Evolutionary conservation across 306 rosid species (phyloP).

Genomic region (Cicer chorassanicum): DNA sequence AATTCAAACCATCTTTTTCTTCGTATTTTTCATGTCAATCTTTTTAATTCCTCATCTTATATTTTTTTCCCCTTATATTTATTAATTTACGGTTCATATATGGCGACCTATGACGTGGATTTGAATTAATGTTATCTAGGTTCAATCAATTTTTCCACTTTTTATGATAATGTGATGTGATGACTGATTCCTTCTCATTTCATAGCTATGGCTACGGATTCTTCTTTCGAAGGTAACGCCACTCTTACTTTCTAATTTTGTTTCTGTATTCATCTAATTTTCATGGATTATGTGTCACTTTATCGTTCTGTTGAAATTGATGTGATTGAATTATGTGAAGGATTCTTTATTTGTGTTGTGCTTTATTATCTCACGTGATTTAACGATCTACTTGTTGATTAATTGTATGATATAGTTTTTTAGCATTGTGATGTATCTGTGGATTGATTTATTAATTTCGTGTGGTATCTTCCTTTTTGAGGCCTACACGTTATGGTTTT

Average conservation of each 20-base stretch:
- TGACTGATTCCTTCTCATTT: constrained; percentile 52
- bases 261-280: constrained; percentile 37
- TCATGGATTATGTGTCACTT: background rate
- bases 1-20: constrained; percentile 57
- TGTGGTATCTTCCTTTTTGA: constrained; percentile 26
- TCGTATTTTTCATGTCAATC: constrained; percentile 64
- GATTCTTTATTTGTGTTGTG: constrained; percentile 37
- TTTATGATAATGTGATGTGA: constrained; percentile 66
- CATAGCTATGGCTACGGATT: constrained; percentile 66
- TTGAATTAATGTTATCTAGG: constrained; percentile 57
- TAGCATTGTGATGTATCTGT: constrained; percentile 29
- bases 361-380: constrained; percentile 25
- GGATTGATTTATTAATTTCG: constrained; percentile 15
- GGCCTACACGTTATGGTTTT: background rate
- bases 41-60: constrained; percentile 37
- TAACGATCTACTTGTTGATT: constrained; percentile 46
- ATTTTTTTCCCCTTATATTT: constrained; percentile 21
- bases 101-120: constrained; percentile 38
- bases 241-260: background rate
- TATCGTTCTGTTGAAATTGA: constrained; percentile 33
- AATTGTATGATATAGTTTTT: constrained; percentile 43
- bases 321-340: constrained; percentile 31
- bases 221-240: constrained; percentile 70
- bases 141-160: constrained; percentile 46
- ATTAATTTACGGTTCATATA: constrained; percentile 30